phyloP scores from a whole-genome alignment of 768 basidiomycete species.

The Pulveroboletus sp. region DNA sequence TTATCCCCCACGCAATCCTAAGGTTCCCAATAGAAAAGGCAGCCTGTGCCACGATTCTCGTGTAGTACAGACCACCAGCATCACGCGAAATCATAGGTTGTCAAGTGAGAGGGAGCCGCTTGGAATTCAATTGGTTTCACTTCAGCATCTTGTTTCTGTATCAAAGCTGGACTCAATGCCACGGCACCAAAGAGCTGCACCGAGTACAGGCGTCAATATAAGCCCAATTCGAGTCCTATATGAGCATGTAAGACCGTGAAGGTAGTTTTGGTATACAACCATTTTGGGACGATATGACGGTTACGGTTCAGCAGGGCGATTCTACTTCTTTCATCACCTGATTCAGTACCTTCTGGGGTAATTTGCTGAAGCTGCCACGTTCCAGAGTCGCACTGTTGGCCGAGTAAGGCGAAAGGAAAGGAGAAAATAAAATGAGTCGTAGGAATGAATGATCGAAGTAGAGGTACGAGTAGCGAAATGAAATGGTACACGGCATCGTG shows the following conservation, averaged over 20 bases:
- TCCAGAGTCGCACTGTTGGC: not conserved
- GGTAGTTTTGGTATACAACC: slow-evolving; percentile 54
- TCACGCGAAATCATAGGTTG: slow-evolving; percentile 35
- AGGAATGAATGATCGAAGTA: too few relatives aligned
- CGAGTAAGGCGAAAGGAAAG: too few relatives aligned
- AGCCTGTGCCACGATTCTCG: slow-evolving; percentile 32
- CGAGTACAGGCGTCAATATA: slow-evolving; percentile 35
- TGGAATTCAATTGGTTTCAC: slow-evolving; percentile 4
- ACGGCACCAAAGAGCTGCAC: slow-evolving; percentile 47
- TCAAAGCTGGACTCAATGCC: slow-evolving; percentile 70
- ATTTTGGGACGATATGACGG: slow-evolving; percentile 94
- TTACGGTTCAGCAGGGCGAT: slow-evolving; percentile 85
- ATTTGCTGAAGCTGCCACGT: not conserved
- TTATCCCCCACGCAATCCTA: slow-evolving; percentile 12
- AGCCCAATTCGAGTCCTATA: slow-evolving; percentile 27
- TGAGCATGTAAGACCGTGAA: slow-evolving; percentile 47
- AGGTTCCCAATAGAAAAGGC: slow-evolving; percentile 24
- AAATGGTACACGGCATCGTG: too few relatives aligned
- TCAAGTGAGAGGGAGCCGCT: slow-evolving; percentile 40
- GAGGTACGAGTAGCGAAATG: too few relatives aligned
- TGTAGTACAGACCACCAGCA: slow-evolving; percentile 43
- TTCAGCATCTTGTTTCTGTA: slow-evolving; percentile 26
- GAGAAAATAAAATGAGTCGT: too few relatives aligned
- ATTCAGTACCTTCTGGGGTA: slow-evolving; percentile 31
- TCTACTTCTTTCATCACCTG: slow-evolving; percentile 60